Evolutionary conservation across 352 stramenopile genomes (phyloP), one percentile per base, ranked within the genome.

Genomic region (Aphanomyces euteiches): DNA sequence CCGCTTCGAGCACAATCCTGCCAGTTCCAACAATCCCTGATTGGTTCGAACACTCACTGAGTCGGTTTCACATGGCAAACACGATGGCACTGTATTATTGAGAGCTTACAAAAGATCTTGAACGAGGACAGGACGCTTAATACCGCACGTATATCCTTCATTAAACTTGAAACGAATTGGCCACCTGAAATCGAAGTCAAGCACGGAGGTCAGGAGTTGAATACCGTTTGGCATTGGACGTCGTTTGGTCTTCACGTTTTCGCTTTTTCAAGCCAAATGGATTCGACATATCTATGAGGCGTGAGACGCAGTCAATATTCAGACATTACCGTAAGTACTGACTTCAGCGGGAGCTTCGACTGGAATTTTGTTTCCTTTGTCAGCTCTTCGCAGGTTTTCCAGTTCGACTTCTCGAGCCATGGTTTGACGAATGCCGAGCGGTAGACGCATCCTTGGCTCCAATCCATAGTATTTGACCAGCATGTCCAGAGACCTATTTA

Each of bases 81-180:
- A 28, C 28, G 28, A 28, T 28, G 28, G 28, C 1, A 28, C 28
- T 28, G 28, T 28, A 28, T 28, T 28, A 28, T 28, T 28, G 28
- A 28, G 28, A 28, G 28, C 28, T 37, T 58, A 68, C 77, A 96
- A 75, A 63, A 96, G 87, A 74, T 96, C 90, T 60, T 83, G 79
- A 73, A 97, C 82, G 74, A 85, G 88, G 64, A 97, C 90, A 21
- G 81, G 74, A 69, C 88, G 92, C 75, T 93, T 93, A 66, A 97
- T 95, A 72, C 89, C 89, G 73, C 88, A 90, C 36, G 87, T 96
- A 77, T 93, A 95, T 47, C 90, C 90, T 79, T 96, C 87, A 60
- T 97, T 94, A 67, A 92, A 96, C 72, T 93, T 92, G 77, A 90
- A 97, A 37, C 82, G 83, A 65, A 97, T 83, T 12, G 56, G 56